Conservation (phyloP, 2,329 filamentous ascomycete genomes). For the Talaromyces atroroseus region DNA sequence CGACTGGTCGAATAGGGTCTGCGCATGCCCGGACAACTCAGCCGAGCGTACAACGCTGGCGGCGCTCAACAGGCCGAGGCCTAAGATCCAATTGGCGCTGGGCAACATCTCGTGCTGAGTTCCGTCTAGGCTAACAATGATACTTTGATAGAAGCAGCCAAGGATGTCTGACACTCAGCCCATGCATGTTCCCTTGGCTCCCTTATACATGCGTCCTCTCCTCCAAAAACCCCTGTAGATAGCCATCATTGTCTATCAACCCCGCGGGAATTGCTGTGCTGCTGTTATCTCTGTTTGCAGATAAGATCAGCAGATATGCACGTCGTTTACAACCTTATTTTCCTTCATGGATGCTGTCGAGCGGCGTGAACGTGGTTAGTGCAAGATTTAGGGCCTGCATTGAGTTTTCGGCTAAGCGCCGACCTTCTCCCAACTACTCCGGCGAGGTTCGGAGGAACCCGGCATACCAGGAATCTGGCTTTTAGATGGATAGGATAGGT, state of each 20-base stretch:
- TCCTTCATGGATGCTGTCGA: not conserved
- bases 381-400: no score
- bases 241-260: not conserved
- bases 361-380: no score
- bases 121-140: not conserved
- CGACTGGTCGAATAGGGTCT: constrained; percentile 43
- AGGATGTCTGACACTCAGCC: no score
- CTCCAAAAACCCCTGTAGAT: no score
- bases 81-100: constrained; percentile 7
- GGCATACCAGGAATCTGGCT: not conserved
- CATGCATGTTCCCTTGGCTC: not conserved
- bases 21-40: constrained; percentile 22
- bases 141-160: no score
- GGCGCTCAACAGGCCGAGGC: constrained; percentile 7
- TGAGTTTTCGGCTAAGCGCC: no score
- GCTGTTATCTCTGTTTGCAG: not conserved
- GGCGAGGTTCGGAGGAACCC: not conserved
- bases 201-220: not conserved
- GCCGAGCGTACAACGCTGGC: constrained; percentile 3
- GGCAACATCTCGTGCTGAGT: constrained; percentile 1
- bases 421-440: not conserved
- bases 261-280: not conserved
- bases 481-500: no score
- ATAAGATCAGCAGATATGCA: not conserved
- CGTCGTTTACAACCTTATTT: not conserved